Base-by-base conservation (phyloP, 805 yeast species). In the Candida jianshihensis region DNA sequence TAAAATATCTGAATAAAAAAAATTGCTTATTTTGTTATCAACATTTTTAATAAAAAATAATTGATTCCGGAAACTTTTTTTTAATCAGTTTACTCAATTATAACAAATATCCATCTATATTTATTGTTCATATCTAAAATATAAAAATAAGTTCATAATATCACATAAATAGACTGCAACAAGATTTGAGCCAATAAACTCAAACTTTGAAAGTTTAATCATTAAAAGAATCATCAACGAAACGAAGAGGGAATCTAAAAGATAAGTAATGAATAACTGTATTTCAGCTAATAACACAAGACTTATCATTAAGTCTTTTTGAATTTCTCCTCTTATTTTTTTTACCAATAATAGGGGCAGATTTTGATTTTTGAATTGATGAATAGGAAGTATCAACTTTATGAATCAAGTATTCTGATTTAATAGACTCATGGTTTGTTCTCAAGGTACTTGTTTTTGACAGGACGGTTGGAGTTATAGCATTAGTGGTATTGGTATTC, bases 371-470 rank as follows among this genome's bases (percentile, higher is more conserved):
- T 16, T 42, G 42, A 12, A 48, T 42, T 4, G 46, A 33, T 3
- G 45, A 35, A 26, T 37, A 37, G 6, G 46, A 34, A 9, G 43
- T 15, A 33, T 52, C 55, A 3, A 53, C 50, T 33, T 42, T 46
- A 26, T 52, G 51, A 17, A 49, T 37, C 30, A 47, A 6, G 39
- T 42, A 32, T 36, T 52, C 55, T 2, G 57, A 52, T 34, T 46
- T 44, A 6, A 52, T 43, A 1, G 55, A 49, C 12, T 46, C 51
- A 20, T 38, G 39, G n/a, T 36, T 40, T 7, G 54, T 49, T 5
- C 38, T 40, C 7, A 41, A 12, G 4, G 55, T 51, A 27, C 40
- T 50, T 18, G 55, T 49, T 37, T 49, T 48, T 10, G 55, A 43
- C 18, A 52, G 18, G 11, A 36, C 19, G 3, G 41, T 15, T 10